Evolutionary conservation across 176 grass and related monocot species (phyloP).

Genomic region (Carex parvula): DNA sequence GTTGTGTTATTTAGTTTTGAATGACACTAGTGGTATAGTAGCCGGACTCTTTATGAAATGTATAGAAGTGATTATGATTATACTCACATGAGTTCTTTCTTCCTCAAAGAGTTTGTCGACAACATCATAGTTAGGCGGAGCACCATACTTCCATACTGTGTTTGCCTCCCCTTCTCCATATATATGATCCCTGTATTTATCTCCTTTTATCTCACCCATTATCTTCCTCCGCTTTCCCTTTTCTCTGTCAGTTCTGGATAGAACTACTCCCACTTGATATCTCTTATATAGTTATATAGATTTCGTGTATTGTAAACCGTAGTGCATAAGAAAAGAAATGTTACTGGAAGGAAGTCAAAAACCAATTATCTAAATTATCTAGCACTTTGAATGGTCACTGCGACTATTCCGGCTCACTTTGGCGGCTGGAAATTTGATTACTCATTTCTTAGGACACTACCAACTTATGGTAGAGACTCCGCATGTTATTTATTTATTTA

Average conservation of each 20-base stretch:
- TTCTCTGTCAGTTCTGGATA: neutral
- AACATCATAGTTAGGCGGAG: constrained; percentile 57
- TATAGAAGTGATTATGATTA: neutral
- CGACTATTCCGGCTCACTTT: neutral
- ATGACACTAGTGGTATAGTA: too few relatives aligned
- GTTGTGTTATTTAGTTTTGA: too few relatives aligned
- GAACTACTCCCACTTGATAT: neutral
- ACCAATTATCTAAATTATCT: too few relatives aligned
- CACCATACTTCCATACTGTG: constrained; percentile 57
- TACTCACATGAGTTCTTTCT: constrained; percentile 47
- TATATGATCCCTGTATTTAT: constrained; percentile 68
- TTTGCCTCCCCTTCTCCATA: constrained; percentile 58
- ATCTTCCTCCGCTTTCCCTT: neutral
- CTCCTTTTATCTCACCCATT: constrained; percentile 26
- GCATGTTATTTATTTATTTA: too few relatives aligned
- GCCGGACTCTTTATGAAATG: too few relatives aligned
- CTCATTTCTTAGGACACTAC: too few relatives aligned
- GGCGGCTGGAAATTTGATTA: neutral
- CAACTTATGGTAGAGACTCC: too few relatives aligned
- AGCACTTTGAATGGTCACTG: neutral
- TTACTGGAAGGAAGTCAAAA: too few relatives aligned
- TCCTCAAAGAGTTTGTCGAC: constrained; percentile 83
- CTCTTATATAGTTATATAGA: neutral
- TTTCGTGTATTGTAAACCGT: neutral
- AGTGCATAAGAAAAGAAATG: neutral